Conservation (phyloP, 805 yeast genomes). For the Nakazawaea anatomiae region DNA sequence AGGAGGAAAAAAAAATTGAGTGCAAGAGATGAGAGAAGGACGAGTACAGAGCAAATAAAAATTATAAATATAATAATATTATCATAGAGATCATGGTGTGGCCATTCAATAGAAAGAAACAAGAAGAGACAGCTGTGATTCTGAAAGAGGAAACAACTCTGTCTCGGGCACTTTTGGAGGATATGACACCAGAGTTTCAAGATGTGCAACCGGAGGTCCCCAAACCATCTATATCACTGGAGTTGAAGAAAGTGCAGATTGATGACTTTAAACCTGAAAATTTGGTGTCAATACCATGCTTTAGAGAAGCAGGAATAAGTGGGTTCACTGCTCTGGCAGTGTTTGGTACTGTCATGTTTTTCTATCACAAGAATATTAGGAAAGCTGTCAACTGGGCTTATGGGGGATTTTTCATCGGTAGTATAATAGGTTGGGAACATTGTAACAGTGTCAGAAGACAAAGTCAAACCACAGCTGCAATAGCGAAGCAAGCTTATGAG, state of each 20-base stretch:
- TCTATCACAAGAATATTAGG: slow-evolving; percentile 56
- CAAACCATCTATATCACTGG: slow-evolving; percentile 29
- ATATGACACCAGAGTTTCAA: slow-evolving; percentile 46
- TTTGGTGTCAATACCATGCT: slow-evolving; percentile 63
- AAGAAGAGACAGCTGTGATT: background rate
- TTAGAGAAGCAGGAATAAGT: slow-evolving; percentile 71
- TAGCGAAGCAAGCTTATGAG: slow-evolving; percentile 50
- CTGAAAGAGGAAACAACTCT: background rate
- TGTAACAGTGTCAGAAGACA: slow-evolving; percentile 69
- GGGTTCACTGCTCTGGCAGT: slow-evolving; percentile 73
- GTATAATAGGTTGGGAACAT: slow-evolving; percentile 88
- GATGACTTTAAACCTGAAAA: slow-evolving; percentile 49
- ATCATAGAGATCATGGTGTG: slow-evolving; percentile 3
- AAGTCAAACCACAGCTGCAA: slow-evolving; percentile 58
- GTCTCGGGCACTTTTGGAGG: slow-evolving; percentile 36
- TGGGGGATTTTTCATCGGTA: slow-evolving; percentile 74
- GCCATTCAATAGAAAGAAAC: slow-evolving; percentile 6
- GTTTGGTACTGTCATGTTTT: slow-evolving; percentile 57
- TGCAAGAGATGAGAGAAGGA: background rate
- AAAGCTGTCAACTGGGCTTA: slow-evolving; percentile 78
- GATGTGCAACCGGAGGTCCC: slow-evolving; percentile 7
- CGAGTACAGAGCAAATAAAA: background rate
- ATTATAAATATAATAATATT: background rate
- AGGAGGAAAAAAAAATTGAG: too few relatives aligned
- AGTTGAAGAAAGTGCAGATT: slow-evolving; percentile 34